Evolutionary conservation across 2,329 filamentous ascomycete genomes (phyloP), one percentile per base, ranked within the genome.

Genomic region (Hypoxylon sp.): DNA sequence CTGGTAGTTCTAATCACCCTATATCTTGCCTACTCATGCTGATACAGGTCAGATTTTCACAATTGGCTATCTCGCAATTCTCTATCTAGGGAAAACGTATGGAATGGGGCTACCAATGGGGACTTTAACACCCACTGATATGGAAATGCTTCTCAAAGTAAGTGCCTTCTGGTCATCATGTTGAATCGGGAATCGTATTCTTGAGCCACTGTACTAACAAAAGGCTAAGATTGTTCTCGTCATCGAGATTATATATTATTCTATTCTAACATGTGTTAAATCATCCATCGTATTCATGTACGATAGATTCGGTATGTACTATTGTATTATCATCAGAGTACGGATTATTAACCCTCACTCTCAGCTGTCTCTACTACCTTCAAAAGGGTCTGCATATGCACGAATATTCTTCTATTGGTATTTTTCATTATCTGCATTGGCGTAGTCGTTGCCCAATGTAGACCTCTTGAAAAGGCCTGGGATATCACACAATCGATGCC

Each of bases 251-350:
- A 76, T 80, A 21, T 85, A 84, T 67, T 83, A 82, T 28, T 65
- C 76, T 10, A 78, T 78, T 17, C 64, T 84, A 7, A 76, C 76
- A 13, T 74, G 75, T 17, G 78, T 84, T 53, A 85, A 85, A 67
- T 74, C 78, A 0, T 84, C 82, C 0, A 82, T 85, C 30, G 73
- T 84, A 1, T 78, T 79, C 64, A 83, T 83, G 62, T 85, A 84
- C 52, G 77, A 84, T 11, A 78, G 83, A 28, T 82, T 85, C 48
- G 78, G 80, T 81, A 76, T 36, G 75, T 72, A 0, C 34, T 30
- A 13, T 55, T 30, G 1, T 23, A 5, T 32, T 10, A 2, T 23
- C 4, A 6, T 5, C 2, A 10, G 19, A 7, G n/a, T 32, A 75
- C 72, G 72, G 19, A 65, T 70, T 14, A 59, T 69, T 25, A 62